Evolutionary conservation across 2,329 filamentous ascomycete genomes (phyloP), one percentile per base, ranked within the genome.

Genomic region (Bipolaris victoriae): DNA sequence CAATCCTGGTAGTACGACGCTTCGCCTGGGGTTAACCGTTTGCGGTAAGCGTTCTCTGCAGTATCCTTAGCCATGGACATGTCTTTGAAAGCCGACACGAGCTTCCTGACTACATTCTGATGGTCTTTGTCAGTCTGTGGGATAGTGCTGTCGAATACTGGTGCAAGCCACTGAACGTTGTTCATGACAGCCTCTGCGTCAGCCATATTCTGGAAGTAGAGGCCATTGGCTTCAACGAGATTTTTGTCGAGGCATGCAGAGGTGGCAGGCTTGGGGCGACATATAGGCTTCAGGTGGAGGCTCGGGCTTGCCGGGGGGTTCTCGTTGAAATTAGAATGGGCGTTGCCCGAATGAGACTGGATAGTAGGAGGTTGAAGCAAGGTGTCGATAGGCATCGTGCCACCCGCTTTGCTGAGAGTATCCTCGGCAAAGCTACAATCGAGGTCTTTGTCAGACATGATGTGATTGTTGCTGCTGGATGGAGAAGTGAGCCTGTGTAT

Each of bases 11-110:
- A 61, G 52, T 31, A 57, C 7, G 33, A n/a, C 9, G 33, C 6
- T 11, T 41, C 36, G 4, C 49, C 53, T 15, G 52, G 46, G 20
- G 53, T 57, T 18, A 63, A 35, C 33, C 61, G 58, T 53, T 55
- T 63, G 43, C 52, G 61, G 20, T 63, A 60, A 16, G 55, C 53
- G 46, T 55, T 62, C 7, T 24, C 29, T 5, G 22, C 9, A 4
- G 55, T 55, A n/a, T 62, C 58, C 16, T 48, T 55, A 3, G 56
- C 53, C 4, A 20, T 15, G 3, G 18, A 20, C 29, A 58, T 50
- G n/a, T 62, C 52, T 24, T 57, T 57, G 31, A 62, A 57, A 24
- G 61, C 55, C n/a, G 40, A n/a, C 1, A 58, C 16, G 2, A 63
- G 26, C 26, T 44, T 33, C 10, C 26, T 33, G 7, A 45, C 46